Conservation (phyloP, 73 alveolate genomes). For the Tetrahymena borealis region DNA sequence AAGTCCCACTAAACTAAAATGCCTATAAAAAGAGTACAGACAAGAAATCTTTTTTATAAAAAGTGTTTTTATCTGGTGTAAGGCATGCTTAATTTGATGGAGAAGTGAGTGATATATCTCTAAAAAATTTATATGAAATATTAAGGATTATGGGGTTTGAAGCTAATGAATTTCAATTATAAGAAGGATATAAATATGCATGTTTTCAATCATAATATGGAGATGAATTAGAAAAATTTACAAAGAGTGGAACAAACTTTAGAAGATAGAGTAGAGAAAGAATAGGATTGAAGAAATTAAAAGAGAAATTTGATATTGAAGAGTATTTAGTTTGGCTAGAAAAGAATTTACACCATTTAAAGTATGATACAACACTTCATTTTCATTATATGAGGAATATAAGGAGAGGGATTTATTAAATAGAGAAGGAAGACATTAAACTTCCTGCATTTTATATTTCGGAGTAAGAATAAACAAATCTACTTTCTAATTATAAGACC, state of each 20-base stretch:
- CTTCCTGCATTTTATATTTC: neutral
- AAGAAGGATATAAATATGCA: neutral
- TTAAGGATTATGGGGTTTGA: neutral
- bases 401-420: neutral
- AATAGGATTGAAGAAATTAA: neutral
- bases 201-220: neutral
- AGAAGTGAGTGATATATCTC: neutral
- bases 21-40: neutral
- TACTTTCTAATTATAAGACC: neutral
- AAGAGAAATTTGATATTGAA: neutral
- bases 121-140: neutral
- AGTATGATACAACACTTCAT: neutral
- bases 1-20: neutral
- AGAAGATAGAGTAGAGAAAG: neutral
- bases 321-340: neutral
- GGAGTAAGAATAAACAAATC: neutral
- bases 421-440: neutral
- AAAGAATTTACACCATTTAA: neutral
- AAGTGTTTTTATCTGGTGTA: neutral
- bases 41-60: neutral
- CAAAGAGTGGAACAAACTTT: neutral
- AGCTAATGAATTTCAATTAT: neutral
- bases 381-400: neutral
- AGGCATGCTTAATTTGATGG: neutral
- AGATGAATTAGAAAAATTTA: neutral